Evolutionary conservation across 2,329 filamentous ascomycete species (phyloP).

Genomic region (Corniculantispora saksenae): DNA sequence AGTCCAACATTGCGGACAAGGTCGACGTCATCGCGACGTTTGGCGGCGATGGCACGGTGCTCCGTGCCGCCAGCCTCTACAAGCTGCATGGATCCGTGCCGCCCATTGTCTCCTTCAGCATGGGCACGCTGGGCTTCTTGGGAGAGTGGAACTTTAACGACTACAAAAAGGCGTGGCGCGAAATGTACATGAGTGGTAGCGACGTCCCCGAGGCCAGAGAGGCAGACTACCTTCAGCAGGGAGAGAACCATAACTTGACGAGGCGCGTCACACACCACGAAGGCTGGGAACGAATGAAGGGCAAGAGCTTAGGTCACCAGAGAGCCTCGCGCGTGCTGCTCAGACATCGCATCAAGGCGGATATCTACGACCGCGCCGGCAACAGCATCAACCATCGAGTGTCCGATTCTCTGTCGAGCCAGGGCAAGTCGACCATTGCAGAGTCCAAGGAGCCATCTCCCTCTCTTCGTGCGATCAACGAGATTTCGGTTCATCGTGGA

Average conservation of each 20-base stretch:
- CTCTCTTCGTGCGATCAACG: slow-evolving; percentile 78
- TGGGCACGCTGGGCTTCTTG: slow-evolving; percentile 93
- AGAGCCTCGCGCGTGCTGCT: slow-evolving; percentile 80
- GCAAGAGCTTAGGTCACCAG: slow-evolving; percentile 76
- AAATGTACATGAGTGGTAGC: slow-evolving; percentile 81
- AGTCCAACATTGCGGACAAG: slow-evolving; percentile 67
- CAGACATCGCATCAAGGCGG: slow-evolving; percentile 82
- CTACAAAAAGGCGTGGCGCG: slow-evolving; percentile 86
- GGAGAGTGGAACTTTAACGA: slow-evolving; percentile 96
- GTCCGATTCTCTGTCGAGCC: slow-evolving; percentile 46
- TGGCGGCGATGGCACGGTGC: slow-evolving; percentile 88
- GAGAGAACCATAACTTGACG: slow-evolving; percentile 28
- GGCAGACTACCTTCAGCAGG: slow-evolving; percentile 37
- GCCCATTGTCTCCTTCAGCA: slow-evolving; percentile 90
- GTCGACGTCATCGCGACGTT: slow-evolving; percentile 88
- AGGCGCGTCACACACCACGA: slow-evolving; percentile 23
- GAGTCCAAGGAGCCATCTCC: slow-evolving; percentile 40
- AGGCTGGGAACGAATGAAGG: slow-evolving; percentile 72
- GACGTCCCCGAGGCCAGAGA: slow-evolving; percentile 49
- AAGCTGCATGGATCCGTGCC: slow-evolving; percentile 80
- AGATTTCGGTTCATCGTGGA: slow-evolving; percentile 90
- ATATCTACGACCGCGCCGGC: slow-evolving; percentile 73
- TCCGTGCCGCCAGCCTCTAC: slow-evolving; percentile 72
- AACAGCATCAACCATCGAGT: slow-evolving; percentile 57
- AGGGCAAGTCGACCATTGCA: slow-evolving; percentile 42